Conservation (phyloP, 164 flowering plant genomes). For the Umbilicus rupestris region DNA sequence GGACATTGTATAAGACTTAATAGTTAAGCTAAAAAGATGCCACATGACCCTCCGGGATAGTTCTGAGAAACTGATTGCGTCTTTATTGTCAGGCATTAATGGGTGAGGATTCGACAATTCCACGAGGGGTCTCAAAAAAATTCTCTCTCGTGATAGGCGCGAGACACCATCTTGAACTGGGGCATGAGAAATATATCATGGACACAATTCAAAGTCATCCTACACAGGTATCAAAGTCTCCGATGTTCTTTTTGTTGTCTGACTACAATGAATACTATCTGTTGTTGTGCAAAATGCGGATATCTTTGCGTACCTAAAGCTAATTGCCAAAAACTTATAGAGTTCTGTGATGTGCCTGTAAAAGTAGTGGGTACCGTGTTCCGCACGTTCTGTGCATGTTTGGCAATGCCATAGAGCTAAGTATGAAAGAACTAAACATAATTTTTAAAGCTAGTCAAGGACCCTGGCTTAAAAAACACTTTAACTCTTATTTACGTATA, state of each 20-base stretch:
- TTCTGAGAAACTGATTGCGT: neutral
- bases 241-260: neutral
- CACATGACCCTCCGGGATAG: neutral
- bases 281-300: neutral
- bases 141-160: conserved; percentile 85
- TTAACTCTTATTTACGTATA: neutral
- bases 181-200: conserved; percentile 82
- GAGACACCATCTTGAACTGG: conserved; percentile 86
- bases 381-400: neutral
- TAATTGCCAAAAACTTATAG: neutral
- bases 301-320: neutral
- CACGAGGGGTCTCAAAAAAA: conserved; percentile 47
- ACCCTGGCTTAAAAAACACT: neutral
- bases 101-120: conserved; percentile 45
- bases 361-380: neutral
- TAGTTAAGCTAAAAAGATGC: neutral
- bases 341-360: neutral
- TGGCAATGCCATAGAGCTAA: neutral
- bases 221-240: conserved; percentile 50
- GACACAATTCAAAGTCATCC: conserved; percentile 95
- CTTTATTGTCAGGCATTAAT: conserved; percentile 40
- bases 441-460: neutral
- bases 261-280: neutral
- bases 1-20: neutral
- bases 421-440: neutral